Evolutionary conservation across 2,329 filamentous ascomycete species (phyloP), one percentile per base, ranked within the genome.

Genomic region (Colletotrichum sp.): DNA sequence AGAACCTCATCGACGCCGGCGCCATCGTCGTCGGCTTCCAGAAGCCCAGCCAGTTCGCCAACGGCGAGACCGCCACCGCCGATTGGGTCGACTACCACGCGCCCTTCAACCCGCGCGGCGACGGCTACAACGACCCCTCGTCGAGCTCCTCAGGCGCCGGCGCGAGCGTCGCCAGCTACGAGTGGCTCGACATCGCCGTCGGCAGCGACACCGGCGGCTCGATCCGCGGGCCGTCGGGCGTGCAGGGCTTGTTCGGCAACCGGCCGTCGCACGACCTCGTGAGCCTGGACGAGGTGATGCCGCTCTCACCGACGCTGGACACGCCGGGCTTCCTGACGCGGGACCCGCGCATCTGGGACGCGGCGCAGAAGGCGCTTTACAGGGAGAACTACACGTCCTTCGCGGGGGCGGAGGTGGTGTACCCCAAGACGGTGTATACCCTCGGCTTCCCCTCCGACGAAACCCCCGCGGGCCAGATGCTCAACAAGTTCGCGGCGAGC

Each of bases 1-100:
- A 92, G 77, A 85, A 86, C 13, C 83, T 94, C 3, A 86, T 93
- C 34, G 89, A 92, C 77, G 86, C 88, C 2, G 92, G 92, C 3
- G 91, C 89, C 1, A 80, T 88, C 5, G 77, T 90, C 8, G 81
- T 90, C 2, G 88, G 88, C 4, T 88, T 88, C 79, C 85, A 85
- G 77, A 87, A 87, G 75, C 84, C 86, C 2, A 84, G 84, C 16
- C 85, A 88, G 75, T 89, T 90, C 77, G 88, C 87, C 9, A 82
- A 84, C 55, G 79, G 78, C 7, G 81, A 84, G 76, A 80, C 80
- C 6, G 85, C 88, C 1, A 91, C 89, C 1, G 87, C 85, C 1
- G 89, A 92, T 72, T 84, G 80, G 79, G 81, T 85, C 7, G 83
- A 84, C 65, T 81, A 81, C 63, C 84, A 84, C 62, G 82, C 83